Conservation (phyloP, 305 asterid species). For the Plantago coronopus region DNA sequence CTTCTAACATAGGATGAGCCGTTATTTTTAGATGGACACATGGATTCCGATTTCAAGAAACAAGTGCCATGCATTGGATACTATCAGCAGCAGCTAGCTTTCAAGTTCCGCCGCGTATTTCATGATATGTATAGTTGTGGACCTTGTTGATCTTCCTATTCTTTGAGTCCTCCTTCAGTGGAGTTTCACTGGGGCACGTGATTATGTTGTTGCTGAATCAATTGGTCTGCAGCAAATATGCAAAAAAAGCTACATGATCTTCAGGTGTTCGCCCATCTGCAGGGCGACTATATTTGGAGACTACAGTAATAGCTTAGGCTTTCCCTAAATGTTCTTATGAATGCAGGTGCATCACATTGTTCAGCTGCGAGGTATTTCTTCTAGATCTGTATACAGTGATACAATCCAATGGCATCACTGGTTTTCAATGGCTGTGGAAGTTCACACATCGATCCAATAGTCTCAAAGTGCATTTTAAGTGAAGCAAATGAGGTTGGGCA, state of each 20-base stretch:
- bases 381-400: constrained; percentile 26
- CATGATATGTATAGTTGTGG: constrained; percentile 39
- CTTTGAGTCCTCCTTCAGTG: constrained; percentile 48
- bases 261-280: constrained; percentile 57
- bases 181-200: constrained; percentile 56
- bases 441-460: constrained; percentile 27
- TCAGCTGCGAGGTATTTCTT: constrained; percentile 40
- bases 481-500: constrained; percentile 28
- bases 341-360: constrained; percentile 58
- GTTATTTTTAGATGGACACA: constrained; percentile 36
- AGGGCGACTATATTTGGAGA: constrained; percentile 46
- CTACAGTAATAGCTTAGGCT: constrained; percentile 43
- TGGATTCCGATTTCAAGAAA: constrained; percentile 46
- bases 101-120: constrained; percentile 48
- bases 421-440: constrained; percentile 38
- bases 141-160: constrained; percentile 41
- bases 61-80: constrained; percentile 39
- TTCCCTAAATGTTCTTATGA: constrained; percentile 51
- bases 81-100: constrained; percentile 51
- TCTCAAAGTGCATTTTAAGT: constrained; percentile 21
- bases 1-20: constrained; percentile 59
- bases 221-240: constrained; percentile 58
- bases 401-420: constrained; percentile 44
- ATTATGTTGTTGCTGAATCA: constrained; percentile 64
- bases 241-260: constrained; percentile 50